Evolutionary conservation across 768 basidiomycete genomes (phyloP), one percentile per base, ranked within the genome.

Genomic region (Clathrus columnatus): DNA sequence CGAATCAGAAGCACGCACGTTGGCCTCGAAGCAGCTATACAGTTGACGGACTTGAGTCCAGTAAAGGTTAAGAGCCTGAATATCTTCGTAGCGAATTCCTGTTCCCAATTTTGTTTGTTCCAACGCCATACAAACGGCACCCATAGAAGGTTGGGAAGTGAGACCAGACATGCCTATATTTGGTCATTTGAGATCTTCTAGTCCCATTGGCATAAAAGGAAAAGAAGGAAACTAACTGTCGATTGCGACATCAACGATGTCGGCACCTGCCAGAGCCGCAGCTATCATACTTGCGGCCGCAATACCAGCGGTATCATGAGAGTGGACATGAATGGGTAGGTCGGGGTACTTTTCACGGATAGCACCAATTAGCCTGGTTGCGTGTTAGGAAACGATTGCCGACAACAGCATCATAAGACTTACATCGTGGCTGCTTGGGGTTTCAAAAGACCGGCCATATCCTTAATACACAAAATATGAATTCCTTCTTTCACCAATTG

Each of bases 71-170:
- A 99, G 82, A 26, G 93, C 88, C 68, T 97, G 94, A 63, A 99
- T 92, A 70, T 98, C 91, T 62, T 91, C 89, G 68, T 95, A 93
- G 51, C 88, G 86, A 65, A 99, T 99, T 58, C 96, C 96, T 20
- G 95, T 93, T 60, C 94, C 96, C 56, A 97, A 76, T 32, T 77
- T 72, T 32, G 91, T 93, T 73, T 99, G 96, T 73, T 99, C 96
- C 48, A 99, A 74, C 24, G 96, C 95, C 75, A 84, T 82, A 71
- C 87, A 87, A 32, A 99, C 82, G 29, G 96, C 96, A 63, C 96
- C 96, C 96, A 99, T 99, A 4, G 96, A 91, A 18, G 96, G 94
- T 66, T 99, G 96, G 18, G 96, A 98, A 50, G 96, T 99, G 61
- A 95, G 75, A 57, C 96, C 96, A 55, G 95, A 98, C 87, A 99